Evolutionary conservation across 2,329 filamentous ascomycete genomes (phyloP).

Genomic region (Alternaria gansuensis): DNA sequence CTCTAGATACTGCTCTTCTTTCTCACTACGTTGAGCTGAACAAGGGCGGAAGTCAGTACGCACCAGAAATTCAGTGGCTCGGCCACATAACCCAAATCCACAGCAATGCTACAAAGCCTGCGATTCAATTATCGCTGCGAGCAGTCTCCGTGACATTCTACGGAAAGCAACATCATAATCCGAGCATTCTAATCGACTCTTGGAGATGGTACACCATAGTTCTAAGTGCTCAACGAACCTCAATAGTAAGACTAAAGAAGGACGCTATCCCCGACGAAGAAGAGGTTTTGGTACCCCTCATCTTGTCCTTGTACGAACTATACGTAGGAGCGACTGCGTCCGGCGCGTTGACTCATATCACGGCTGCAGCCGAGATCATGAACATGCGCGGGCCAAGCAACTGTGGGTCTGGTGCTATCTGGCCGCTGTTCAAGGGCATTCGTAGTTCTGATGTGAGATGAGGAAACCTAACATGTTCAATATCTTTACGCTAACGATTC

Average conservation of each 20-base stretch:
- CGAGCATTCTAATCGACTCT: slow-evolving; percentile 43
- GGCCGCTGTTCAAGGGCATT: slow-evolving; percentile 43
- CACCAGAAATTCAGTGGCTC: slow-evolving; percentile 40
- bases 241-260: slow-evolving; percentile 28
- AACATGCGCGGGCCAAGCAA: slow-evolving; percentile 44
- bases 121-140: slow-evolving; percentile 42
- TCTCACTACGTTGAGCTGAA: slow-evolving; percentile 45
- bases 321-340: slow-evolving; percentile 42
- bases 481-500: slow-evolving; percentile 15
- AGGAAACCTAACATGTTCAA: neutral
- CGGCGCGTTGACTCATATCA: slow-evolving; percentile 44
- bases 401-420: slow-evolving; percentile 35
- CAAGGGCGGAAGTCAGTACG: slow-evolving; percentile 28
- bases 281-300: slow-evolving; percentile 44
- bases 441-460: slow-evolving; percentile 41
- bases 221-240: slow-evolving; percentile 38
- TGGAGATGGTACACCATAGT: slow-evolving; percentile 47
- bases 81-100: slow-evolving; percentile 35
- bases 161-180: slow-evolving; percentile 42
- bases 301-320: slow-evolving; percentile 44
- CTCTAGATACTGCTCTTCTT: slow-evolving; percentile 42
- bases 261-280: slow-evolving; percentile 39
- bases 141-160: slow-evolving; percentile 49
- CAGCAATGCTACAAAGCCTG: slow-evolving; percentile 33
- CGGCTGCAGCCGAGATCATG: slow-evolving; percentile 42